Evolutionary conservation across 768 basidiomycete species (phyloP).

Genomic region (Mycena rosella): DNA sequence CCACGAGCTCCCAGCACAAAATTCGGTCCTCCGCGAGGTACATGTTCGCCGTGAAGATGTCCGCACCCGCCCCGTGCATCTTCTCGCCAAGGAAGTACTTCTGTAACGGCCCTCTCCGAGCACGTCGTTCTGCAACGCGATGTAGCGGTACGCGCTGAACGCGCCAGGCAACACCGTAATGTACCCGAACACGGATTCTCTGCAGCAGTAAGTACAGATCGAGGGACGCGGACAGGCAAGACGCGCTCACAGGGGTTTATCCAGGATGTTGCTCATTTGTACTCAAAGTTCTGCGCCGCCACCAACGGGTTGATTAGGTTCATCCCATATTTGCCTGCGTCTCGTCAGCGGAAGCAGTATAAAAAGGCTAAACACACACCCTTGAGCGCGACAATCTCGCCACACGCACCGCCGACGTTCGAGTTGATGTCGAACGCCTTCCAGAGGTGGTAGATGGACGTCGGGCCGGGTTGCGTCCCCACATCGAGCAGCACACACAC

Average conservation of each 20-base stretch:
- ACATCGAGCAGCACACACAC: conserved; percentile 95
- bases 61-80: conserved; percentile 89
- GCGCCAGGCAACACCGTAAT: conserved; percentile 95
- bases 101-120: conserved; percentile 86
- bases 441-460: conserved; percentile 95
- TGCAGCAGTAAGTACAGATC: conserved; percentile 31
- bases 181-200: conserved; percentile 91
- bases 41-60: conserved; percentile 97
- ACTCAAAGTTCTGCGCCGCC: conserved; percentile 96
- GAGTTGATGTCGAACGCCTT: conserved; percentile 94
- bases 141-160: conserved; percentile 92
- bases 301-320: conserved; percentile 90
- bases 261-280: conserved; percentile 93
- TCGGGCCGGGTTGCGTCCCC: conserved; percentile 90
- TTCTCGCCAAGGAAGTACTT: conserved; percentile 99
- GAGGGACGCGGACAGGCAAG: neutral
- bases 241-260: conserved; percentile 78
- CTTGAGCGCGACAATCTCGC: conserved; percentile 95
- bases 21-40: conserved; percentile 96
- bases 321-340: conserved; percentile 68
- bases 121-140: conserved; percentile 89
- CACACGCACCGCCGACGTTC: conserved; percentile 95
- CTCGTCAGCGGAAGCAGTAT: conserved; percentile 2
- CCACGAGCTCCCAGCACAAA: conserved; percentile 97
- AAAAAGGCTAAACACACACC: conserved; percentile 74